These are phyloP conservation scores for Heracleum sosnowskyi DNA, from an alignment of 129 eudicot genomes.

Conservation along the genomic window DNA sequence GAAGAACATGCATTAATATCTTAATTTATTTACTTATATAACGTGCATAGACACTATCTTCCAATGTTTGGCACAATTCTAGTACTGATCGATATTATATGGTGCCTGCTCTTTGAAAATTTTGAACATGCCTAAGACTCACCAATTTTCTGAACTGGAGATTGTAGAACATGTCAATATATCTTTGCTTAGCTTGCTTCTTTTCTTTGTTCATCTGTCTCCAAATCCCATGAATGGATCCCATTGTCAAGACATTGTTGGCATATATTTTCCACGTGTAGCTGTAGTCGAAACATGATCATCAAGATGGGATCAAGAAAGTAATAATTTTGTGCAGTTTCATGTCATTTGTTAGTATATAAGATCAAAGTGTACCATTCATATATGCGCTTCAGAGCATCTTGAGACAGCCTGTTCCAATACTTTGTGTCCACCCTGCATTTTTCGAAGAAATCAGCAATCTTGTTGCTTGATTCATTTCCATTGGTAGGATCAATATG, in stretches of 20 bases:
- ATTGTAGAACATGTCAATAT: slow-evolving; percentile 59
- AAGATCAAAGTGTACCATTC: slow-evolving; percentile 47
- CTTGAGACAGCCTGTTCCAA: slow-evolving; percentile 56
- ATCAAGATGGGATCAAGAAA: neutral
- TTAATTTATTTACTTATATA: neutral
- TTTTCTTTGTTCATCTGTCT: slow-evolving; percentile 59
- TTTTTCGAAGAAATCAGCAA: slow-evolving; percentile 70
- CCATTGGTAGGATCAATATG: slow-evolving; percentile 72
- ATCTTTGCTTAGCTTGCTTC: slow-evolving; percentile 78
- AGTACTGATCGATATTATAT: neutral
- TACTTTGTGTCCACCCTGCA: slow-evolving; percentile 46
- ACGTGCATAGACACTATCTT: neutral
- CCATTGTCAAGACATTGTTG: slow-evolving; percentile 79
- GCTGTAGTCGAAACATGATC: slow-evolving; percentile 32
- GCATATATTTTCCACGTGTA: slow-evolving; percentile 98
- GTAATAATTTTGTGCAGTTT: neutral
- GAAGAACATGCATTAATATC: neutral
- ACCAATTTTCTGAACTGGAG: slow-evolving; percentile 69
- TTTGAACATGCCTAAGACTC: slow-evolving; percentile 13
- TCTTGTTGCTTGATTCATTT: slow-evolving; percentile 67
- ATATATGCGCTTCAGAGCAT: slow-evolving; percentile 56
- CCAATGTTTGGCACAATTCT: neutral
- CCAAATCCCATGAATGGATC: slow-evolving; percentile 74
- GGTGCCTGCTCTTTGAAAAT: neutral
- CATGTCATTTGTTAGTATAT: neutral